Evolutionary conservation across 139 green algal species (phyloP).

Genomic region (Microglena sp.): DNA sequence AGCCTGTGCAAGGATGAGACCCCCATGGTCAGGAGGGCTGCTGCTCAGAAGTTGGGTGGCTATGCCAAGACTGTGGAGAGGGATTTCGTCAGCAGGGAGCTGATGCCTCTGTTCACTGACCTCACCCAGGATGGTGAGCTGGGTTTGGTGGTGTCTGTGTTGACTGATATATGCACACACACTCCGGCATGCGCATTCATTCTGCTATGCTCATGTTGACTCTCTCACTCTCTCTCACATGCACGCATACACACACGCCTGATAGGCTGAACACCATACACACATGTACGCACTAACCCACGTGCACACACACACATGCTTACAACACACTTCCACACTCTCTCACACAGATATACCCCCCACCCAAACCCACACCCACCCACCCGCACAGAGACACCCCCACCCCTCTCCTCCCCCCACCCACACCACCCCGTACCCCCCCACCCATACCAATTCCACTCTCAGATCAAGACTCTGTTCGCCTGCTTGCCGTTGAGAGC

Average conservation of each 20-base stretch:
- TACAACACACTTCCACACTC: too few species aligned
- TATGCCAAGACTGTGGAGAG: conserved; percentile 74
- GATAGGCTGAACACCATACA: too few species aligned
- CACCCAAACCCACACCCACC: too few species aligned
- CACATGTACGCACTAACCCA: too few species aligned
- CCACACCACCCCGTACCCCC: background rate
- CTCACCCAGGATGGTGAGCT: conserved; percentile 81
- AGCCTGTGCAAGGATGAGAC: conserved; percentile 92
- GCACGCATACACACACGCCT: too few species aligned
- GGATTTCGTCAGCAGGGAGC: conserved; percentile 62
- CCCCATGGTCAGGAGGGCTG: conserved; percentile 92
- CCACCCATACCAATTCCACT: background rate
- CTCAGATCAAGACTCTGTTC: conserved; percentile 94
- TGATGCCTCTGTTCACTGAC: conserved; percentile 81
- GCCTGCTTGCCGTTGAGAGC: conserved; percentile 88
- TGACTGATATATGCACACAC: background rate
- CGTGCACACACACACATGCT: too few species aligned
- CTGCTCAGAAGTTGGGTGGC: conserved; percentile 75
- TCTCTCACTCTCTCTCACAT: too few species aligned
- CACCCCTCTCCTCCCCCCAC: background rate
- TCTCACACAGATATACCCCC: too few species aligned
- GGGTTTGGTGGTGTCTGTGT: conserved; percentile 7
- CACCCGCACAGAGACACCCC: background rate
- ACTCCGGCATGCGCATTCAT: too few species aligned
- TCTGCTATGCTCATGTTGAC: too few species aligned